Conservation (phyloP, 495 filamentous ascomycete species). For the Penicillium turbatum region DNA sequence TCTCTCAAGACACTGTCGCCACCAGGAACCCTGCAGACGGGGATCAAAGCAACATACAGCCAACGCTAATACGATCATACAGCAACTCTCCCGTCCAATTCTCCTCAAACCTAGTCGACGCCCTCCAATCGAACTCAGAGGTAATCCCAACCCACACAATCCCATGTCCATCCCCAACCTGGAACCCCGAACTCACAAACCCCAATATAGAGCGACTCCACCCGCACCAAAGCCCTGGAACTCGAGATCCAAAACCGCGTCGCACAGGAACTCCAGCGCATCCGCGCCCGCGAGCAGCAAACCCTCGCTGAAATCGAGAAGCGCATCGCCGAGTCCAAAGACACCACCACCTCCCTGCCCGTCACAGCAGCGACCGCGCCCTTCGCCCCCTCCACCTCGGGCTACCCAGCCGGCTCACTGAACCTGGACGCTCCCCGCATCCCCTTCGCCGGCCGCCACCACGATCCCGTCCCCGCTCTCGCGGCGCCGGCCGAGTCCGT, state of each 20-base stretch:
- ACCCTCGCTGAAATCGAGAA: conserved; percentile 54
- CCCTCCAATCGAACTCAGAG: conserved; percentile 79
- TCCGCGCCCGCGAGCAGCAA: conserved; percentile 59
- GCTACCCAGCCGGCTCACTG: conserved; percentile 41
- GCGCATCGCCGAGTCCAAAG: conserved; percentile 44
- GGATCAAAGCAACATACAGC: background rate
- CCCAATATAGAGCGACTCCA: conserved; percentile 70
- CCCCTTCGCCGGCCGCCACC: conserved; percentile 44
- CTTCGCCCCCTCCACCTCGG: conserved; percentile 27
- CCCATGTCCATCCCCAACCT: background rate
- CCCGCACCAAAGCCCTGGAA: conserved; percentile 77
- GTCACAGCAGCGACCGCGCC: conserved; percentile 29
- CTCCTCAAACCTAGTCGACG: conserved; percentile 76
- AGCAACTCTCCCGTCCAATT: conserved; percentile 83
- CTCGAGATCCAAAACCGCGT: conserved; percentile 87
- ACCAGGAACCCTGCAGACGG: background rate
- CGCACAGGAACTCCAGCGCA: conserved; percentile 71
- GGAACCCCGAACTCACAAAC: conserved; percentile 11
- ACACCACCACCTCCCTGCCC: conserved; percentile 28
- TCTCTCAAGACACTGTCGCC: background rate
- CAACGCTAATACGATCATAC: conserved; percentile 11
- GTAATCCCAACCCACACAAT: conserved; percentile 46
- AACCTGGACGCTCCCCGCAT: conserved; percentile 47
- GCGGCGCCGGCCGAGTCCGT: conserved; percentile 13
- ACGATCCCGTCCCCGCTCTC: conserved; percentile 24